These are phyloP conservation scores for Penicillium sp. DNA, from an alignment of 2,329 filamentous ascomycete genomes.

Conservation along the genomic window DNA sequence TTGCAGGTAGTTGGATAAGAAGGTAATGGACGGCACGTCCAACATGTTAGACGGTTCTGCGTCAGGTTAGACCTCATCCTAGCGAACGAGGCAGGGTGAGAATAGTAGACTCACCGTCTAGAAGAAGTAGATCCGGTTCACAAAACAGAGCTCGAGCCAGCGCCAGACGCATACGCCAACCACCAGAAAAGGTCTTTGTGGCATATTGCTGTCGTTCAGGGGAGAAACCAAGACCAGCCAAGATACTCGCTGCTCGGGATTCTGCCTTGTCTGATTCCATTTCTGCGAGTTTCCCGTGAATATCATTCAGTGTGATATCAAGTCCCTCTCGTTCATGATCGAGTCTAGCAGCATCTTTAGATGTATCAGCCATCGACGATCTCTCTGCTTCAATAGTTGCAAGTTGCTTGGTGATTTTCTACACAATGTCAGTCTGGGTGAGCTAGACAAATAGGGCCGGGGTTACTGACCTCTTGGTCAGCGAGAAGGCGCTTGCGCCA, in stretches of 20 bases:
- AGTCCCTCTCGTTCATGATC: conserved; percentile 88
- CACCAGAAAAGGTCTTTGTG: conserved; percentile 97
- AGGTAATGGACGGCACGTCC: conserved; percentile 99
- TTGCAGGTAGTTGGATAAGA: conserved; percentile 94
- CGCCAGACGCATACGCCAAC: conserved; percentile 98
- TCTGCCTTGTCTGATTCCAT: conserved; percentile 99
- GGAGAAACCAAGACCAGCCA: conserved; percentile 96
- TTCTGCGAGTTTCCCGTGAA: conserved; percentile 89
- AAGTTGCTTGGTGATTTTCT: conserved; percentile 78
- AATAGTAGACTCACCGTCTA: conserved; percentile 64
- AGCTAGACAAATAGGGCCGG: background rate
- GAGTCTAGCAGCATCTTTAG: conserved; percentile 81
- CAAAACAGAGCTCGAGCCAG: conserved; percentile 95
- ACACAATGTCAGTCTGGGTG: conserved; percentile 18
- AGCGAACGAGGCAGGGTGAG: background rate
- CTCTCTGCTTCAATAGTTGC: conserved; percentile 78
- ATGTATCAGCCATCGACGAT: conserved; percentile 84
- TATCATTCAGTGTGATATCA: conserved; percentile 87
- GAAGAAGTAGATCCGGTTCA: conserved; percentile 91
- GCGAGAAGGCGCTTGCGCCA: conserved; percentile 94
- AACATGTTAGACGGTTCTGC: conserved; percentile 99
- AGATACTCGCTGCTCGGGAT: conserved; percentile 89
- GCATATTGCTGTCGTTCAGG: conserved; percentile 87
- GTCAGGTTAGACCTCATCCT: conserved; percentile 24
- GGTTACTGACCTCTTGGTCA: conserved; percentile 74